Evolutionary conservation across 1,284 basidiomycete genomes (phyloP).

Genomic region (Inonotus obliquus): DNA sequence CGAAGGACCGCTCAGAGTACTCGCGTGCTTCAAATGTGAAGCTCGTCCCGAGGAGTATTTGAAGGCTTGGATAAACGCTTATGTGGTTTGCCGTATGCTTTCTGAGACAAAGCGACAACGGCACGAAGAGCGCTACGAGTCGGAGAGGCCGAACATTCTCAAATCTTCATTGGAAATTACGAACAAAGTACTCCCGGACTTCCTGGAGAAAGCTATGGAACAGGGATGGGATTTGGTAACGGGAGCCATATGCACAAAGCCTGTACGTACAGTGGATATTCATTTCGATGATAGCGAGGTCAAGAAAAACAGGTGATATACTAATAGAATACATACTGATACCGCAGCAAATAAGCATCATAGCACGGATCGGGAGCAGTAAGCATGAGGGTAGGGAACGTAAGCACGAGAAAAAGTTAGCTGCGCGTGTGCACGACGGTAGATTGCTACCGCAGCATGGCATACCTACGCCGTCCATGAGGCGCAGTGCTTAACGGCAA

Average conservation of each 20-base stretch:
- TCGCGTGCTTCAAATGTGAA: constrained; percentile 46
- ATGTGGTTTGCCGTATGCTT: constrained; percentile 23
- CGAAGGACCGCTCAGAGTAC: constrained; percentile 23
- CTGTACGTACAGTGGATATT: constrained; percentile 5
- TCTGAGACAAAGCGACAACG: background rate
- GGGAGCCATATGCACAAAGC: constrained; percentile 11
- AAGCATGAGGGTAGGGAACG: background rate
- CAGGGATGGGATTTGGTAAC: constrained; percentile 14
- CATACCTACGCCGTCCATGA: too few species aligned
- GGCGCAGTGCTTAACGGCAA: background rate
- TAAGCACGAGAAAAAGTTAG: too few species aligned
- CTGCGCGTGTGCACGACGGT: too few species aligned
- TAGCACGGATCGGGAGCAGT: background rate
- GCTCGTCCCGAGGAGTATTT: constrained; percentile 44
- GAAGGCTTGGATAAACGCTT: constrained; percentile 52
- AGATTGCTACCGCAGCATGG: too few species aligned
- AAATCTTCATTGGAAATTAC: background rate
- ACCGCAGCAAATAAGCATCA: background rate
- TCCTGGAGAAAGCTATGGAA: constrained; percentile 12
- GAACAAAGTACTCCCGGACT: constrained; percentile 1
- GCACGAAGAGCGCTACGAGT: background rate
- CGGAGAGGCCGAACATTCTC: background rate
- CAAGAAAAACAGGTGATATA: constrained; percentile 3
- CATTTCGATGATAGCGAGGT: background rate
- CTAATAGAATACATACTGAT: background rate